Base-by-base conservation (phyloP, 768 basidiomycete species). In the Boletus tomentosulus region DNA sequence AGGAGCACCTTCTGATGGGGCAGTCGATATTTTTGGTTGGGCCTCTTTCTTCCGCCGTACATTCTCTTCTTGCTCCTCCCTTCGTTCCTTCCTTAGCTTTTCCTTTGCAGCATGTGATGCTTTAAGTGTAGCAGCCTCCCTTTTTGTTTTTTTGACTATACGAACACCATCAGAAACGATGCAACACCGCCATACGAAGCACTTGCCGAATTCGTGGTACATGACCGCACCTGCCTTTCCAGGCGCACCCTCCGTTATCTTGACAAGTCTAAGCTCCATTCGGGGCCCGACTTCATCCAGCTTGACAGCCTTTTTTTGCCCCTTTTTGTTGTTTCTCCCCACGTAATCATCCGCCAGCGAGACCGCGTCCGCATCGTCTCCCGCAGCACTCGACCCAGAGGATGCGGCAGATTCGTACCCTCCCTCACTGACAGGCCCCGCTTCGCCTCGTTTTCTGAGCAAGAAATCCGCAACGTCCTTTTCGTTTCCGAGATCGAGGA, bases 381-480 rank as follows among this genome's bases (percentile, higher is more conserved):
- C 92, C n/a, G 83, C 92, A 3, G 76, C 85, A 59, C 91, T 92
- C 57, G 86, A 85, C 41, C 85, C 83, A 9, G 86, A 85, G n/a
- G 86, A 87, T n/a, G 83, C 84, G 10, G 86, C 86, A 50, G 83
- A 85, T 70, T 93, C 86, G 63, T 92, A 87, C 22, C 89, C 84
- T 30, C 83, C 87, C 47, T 75, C 73, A 43, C 84, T 79, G 16
- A 48, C 65, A 38, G 82, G 82, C 15, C 79, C 79, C 44, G 76
- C 64, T 51, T 85, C 81, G 15, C 87, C 87, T 48, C 76, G 74
- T 62, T 79, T 83, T 28, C 91, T 74, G 37, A 98, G 78, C 61
- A 99, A 71, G 67, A 97, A 99, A 68, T 99, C 96, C 2, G 96
- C 92, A 28, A 99, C 87, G 65, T 99, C 97, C 66, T 88, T 86